These are phyloP conservation scores for Ampelocalamus luodianensis DNA, from an alignment of 176 grass and related monocot genomes.

Conservation along the genomic window DNA sequence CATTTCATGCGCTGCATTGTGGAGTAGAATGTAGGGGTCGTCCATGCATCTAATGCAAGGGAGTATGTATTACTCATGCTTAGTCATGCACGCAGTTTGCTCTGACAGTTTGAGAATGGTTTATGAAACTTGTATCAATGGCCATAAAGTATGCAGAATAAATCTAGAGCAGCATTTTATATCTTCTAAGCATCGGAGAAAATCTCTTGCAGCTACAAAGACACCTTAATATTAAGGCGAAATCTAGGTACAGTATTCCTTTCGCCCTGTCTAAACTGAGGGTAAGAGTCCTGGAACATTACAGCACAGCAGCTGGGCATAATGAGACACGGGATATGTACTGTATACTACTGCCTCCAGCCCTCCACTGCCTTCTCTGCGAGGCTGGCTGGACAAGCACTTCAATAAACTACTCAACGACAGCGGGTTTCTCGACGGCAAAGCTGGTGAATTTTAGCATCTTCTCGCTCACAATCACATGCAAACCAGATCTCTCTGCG, in stretches of 20 bases:
- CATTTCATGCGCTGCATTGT: neutral
- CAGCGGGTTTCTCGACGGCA: conserved; percentile 22
- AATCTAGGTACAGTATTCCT: neutral
- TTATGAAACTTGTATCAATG: neutral
- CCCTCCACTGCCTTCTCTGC: neutral
- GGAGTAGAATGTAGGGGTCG: neutral
- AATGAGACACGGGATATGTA: neutral
- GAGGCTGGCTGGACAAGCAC: neutral
- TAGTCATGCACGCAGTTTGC: neutral
- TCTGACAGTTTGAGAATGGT: neutral
- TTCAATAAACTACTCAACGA: neutral
- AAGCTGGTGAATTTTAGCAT: conserved; percentile 26
- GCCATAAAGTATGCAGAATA: neutral
- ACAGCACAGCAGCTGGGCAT: conserved; percentile 28
- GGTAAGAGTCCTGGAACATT: neutral
- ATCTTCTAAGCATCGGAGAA: neutral
- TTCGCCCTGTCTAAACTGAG: neutral
- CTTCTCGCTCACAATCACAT: conserved; percentile 23
- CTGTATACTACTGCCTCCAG: neutral
- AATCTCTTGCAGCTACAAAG: neutral
- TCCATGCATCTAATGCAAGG: neutral
- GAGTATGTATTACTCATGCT: neutral
- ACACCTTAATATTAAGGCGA: neutral
- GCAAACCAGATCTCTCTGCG: conserved; percentile 35
- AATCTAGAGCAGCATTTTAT: neutral